A percentile compares a stretch with the other conserved stretches of the same genome.
phyloP scores from a whole-genome alignment of 495 filamentous ascomycete genomes.

The Pyronema domesticum region DNA sequence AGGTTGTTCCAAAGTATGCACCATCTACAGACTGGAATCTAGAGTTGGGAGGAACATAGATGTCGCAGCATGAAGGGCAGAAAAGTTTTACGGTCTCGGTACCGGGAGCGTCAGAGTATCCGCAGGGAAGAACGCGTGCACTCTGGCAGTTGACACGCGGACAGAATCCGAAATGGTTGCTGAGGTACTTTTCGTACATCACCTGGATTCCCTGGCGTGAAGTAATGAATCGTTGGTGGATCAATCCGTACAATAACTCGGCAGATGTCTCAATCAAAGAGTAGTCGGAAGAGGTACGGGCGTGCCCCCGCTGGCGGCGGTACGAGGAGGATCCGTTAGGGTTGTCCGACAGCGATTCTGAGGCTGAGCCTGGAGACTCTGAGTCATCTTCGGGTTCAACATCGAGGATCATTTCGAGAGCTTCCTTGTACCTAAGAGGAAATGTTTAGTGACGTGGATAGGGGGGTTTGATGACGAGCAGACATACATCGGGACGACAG shows the following conservation, averaged over 20 bases:
- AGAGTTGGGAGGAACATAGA: slow-evolving; percentile 94
- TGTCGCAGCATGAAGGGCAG: slow-evolving; percentile 88
- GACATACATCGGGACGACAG: slow-evolving; percentile 68
- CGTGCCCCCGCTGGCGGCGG: slow-evolving; percentile 54
- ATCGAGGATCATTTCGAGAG: slow-evolving; percentile 90
- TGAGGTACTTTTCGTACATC: slow-evolving; percentile 97
- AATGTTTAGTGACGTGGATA: not conserved
- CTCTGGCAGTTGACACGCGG: slow-evolving; percentile 77
- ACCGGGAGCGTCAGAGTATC: slow-evolving; percentile 79
- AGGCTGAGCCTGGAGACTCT: slow-evolving; percentile 40
- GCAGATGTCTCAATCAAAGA: slow-evolving; percentile 92
- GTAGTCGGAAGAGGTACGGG: slow-evolving; percentile 74
- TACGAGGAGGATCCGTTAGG: slow-evolving; percentile 34
- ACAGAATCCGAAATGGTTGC: slow-evolving; percentile 85
- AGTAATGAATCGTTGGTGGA: slow-evolving; percentile 96
- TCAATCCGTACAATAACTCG: slow-evolving; percentile 91
- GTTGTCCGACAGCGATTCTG: slow-evolving; percentile 31
- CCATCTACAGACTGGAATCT: slow-evolving; percentile 96
- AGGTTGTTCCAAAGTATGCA: slow-evolving; percentile 94
- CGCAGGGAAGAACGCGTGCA: slow-evolving; percentile 78
- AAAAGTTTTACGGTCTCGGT: slow-evolving; percentile 97
- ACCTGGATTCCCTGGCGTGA: slow-evolving; percentile 94
- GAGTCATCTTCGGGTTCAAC: slow-evolving; percentile 80
- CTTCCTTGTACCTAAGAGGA: slow-evolving; percentile 63
- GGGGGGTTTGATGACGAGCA: not conserved